phyloP scores from a whole-genome alignment of 768 basidiomycete species.

The Glaciozyma martinii region DNA sequence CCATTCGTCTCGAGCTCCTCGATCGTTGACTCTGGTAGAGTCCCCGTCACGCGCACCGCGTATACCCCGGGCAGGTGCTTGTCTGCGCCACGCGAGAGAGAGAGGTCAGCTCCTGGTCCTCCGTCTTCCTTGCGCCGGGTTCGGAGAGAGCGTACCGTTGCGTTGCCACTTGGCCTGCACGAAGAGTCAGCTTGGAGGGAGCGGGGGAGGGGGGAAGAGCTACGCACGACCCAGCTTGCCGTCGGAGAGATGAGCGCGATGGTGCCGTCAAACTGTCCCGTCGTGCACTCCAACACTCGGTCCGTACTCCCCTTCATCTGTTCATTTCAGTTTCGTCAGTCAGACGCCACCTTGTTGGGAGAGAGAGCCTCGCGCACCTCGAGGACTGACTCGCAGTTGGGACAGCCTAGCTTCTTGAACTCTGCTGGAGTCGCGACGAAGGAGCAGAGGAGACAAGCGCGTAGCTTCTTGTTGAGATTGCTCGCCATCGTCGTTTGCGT shows the following conservation, averaged over 20 bases:
- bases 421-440: constrained; percentile 74
- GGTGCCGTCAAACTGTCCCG: constrained; percentile 83
- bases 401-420: constrained; percentile 78
- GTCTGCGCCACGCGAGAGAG: constrained; percentile 50
- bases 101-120: too few species aligned
- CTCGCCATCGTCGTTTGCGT: too few species aligned
- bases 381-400: constrained; percentile 92
- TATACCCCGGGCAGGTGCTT: constrained; percentile 89
- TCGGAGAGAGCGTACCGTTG: constrained; percentile 54
- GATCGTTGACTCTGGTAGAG: neutral
- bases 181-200: neutral
- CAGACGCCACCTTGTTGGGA: too few species aligned
- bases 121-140: too few species aligned
- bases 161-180: constrained; percentile 70
- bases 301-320: constrained; percentile 85
- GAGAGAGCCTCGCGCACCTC: constrained; percentile 51
- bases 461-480: constrained; percentile 49
- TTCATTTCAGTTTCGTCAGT: neutral
- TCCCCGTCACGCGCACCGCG: constrained; percentile 55
- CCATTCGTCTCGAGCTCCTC: constrained; percentile 65
- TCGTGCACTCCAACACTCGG: constrained; percentile 75
- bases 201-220: neutral
- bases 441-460: constrained; percentile 90
- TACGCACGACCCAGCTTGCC: constrained; percentile 70
- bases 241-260: constrained; percentile 79